Conservation (phyloP, 805 yeast species). For the Vanderwaltozyma verrucispora region DNA sequence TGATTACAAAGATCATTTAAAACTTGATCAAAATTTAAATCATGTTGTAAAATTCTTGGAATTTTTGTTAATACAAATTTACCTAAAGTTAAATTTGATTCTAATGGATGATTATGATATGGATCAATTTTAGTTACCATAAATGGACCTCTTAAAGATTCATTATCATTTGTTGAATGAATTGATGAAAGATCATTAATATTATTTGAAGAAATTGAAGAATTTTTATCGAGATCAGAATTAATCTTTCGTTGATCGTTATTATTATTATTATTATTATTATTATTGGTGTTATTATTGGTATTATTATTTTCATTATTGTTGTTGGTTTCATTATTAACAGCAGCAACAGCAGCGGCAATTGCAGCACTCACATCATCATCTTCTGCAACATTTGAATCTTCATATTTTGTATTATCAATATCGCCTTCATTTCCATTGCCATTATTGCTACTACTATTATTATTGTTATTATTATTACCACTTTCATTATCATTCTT, state of each 20-base stretch:
- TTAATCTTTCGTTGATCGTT: too few relatives aligned
- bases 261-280: background rate
- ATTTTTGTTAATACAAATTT: slow-evolving; percentile 27
- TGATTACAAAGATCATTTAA: slow-evolving; percentile 24
- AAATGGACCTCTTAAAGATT: slow-evolving; percentile 18
- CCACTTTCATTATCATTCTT: slow-evolving; percentile 1
- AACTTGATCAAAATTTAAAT: slow-evolving; percentile 26
- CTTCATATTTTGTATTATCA: background rate
- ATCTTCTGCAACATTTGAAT: slow-evolving; percentile 9
- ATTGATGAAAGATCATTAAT: too few relatives aligned
- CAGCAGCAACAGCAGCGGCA: slow-evolving; percentile 29
- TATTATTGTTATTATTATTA: slow-evolving; percentile 1
- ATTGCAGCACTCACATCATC: slow-evolving; percentile 27
- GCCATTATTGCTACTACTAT: background rate
- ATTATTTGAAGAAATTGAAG: too few relatives aligned
- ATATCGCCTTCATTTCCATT: too few relatives aligned
- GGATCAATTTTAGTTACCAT: slow-evolving; percentile 28
- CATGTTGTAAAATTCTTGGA: slow-evolving; percentile 26
- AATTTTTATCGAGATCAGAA: too few relatives aligned
- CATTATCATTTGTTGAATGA: too few relatives aligned
- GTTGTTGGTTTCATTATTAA: slow-evolving; percentile 4
- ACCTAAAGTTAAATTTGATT: slow-evolving; percentile 22
- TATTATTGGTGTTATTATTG: background rate
- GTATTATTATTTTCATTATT: too few relatives aligned
- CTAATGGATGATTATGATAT: slow-evolving; percentile 28